Base-by-base conservation (phyloP, 495 filamentous ascomycete species). In the Penicillium lividum region DNA sequence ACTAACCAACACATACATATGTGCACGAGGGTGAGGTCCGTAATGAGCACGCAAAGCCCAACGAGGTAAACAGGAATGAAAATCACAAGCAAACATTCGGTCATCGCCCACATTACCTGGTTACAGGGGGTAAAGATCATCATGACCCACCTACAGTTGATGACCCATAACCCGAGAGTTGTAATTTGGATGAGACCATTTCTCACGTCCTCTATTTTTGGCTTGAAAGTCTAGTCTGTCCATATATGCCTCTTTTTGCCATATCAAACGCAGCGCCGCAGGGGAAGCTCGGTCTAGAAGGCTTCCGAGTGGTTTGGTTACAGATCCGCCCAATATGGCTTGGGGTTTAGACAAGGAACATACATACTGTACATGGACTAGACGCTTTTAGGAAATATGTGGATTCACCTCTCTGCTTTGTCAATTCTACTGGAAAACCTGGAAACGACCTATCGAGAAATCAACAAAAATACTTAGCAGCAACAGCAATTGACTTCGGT, bases 91-190 rank as follows among this genome's bases (percentile, higher is more conserved):
- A 40, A 44, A 31, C 42, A 63, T 63, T 58, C 51, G 43, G 34
- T 66, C 60, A 63, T 65, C 15, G 13, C 52, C 57, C 54, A 54
- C 25, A 15, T 33, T 54, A 30, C 27, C 15, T 3, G 36, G 11
- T 27, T 22, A 7, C 28, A 51, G 59, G 51, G 57, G 53, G 60
- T 60, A 62, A 56, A 3, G 64, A 67, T 64, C 60, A 54, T 53
- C 58, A 46, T 22, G 51, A 58, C 60, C 65, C 51, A 49, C 46
- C 28, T n/a, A 48, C 25, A 28, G 27, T 48, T 49, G 46, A 46
- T 25, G 44, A 29, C 27, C 46, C 13, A 49, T 49, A 31, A 16
- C 27, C 46, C 46, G 46, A 42, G 40, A 44, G 45, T 25, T 31
- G 22, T 22, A 42, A 29, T 25, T 33, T 45, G 7, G 27, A 28